Evolutionary conservation across 2,329 filamentous ascomycete species (phyloP), one percentile per base, ranked within the genome.

Genomic region (Colletotrichum sp.): DNA sequence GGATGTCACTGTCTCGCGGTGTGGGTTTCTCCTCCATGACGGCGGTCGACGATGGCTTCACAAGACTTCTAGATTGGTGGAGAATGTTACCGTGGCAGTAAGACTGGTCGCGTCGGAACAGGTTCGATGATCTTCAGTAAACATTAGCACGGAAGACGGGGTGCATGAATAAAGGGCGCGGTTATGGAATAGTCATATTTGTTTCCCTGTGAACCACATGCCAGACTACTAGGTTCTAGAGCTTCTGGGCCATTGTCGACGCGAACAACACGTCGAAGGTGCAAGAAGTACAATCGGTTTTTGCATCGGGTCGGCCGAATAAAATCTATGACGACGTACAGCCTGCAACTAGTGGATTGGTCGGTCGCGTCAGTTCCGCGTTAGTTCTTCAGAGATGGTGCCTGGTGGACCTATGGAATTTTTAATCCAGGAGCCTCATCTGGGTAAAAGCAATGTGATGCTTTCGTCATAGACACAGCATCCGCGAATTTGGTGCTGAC

Each of bases 1-100:
- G 82, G 28, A 84, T 72, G 72, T 82, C 82, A 22, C 76, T 80
- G 69, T 83, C 80, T 70, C 78, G 77, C 36, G 82, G 82, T 12
- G 82, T 83, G 9, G 78, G 78, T 39, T 59, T 79, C 12, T 80
- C 78, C 30, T 82, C 79, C 81, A 82, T 83, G 25, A 61, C 77
- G 22, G n/a, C 22, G 36, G 25, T 27, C 32, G 36, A 15, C 25
- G 61, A 44, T 44, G 22, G 25, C 15, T 11, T 25, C 34, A 25
- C 22, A 22, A 16, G 3, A 19, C 22, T 19, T 44, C 13, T 12
- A 39, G 25, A 25, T 13, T 19, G 9, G 12, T 28, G 4, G 13
- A 64, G 15, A 19, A 52, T 22, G 12, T 52, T 25, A 22, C n/a
- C 32, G n/a, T 5, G 22, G 30, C n/a, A 22, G n/a, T 22, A 32